These are phyloP conservation scores for Hypoxylon intermedium DNA, from an alignment of 495 filamentous ascomycete genomes.

Conservation along the genomic window DNA sequence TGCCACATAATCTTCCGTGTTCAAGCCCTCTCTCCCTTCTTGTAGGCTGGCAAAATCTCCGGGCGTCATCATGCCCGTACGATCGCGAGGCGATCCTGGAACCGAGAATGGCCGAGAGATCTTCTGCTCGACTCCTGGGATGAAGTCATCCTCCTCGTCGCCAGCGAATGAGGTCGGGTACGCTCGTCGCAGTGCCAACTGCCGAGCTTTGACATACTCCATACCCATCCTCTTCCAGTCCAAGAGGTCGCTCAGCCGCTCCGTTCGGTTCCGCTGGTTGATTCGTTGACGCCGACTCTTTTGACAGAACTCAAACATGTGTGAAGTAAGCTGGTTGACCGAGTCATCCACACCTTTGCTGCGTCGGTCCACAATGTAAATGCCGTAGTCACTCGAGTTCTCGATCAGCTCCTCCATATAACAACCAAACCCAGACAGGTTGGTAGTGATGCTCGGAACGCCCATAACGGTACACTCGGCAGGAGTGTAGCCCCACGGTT, in stretches of 20 bases:
- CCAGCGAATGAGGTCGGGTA: constrained; percentile 85
- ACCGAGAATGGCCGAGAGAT: constrained; percentile 91
- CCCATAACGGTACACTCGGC: constrained; percentile 99
- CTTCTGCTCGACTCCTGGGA: constrained; percentile 89
- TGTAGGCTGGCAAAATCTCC: constrained; percentile 96
- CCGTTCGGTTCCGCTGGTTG: constrained; percentile 98
- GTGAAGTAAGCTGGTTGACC: constrained; percentile 89
- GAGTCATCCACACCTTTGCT: constrained; percentile 96
- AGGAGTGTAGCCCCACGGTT: constrained; percentile 98
- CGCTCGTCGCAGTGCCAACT: constrained; percentile 88
- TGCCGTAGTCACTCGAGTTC: constrained; percentile 96
- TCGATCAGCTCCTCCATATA: constrained; percentile 99
- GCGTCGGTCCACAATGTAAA: constrained; percentile 97
- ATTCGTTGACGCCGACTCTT: constrained; percentile 96
- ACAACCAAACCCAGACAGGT: constrained; percentile 95
- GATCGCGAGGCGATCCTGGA: constrained; percentile 87
- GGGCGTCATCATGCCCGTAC: constrained; percentile 97
- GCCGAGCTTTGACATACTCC: constrained; percentile 98
- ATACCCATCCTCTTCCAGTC: constrained; percentile 99
- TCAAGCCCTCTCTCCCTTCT: constrained; percentile 90
- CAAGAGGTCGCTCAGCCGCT: constrained; percentile 89
- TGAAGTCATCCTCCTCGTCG: constrained; percentile 80
- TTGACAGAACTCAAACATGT: constrained; percentile 93
- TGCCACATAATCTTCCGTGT: constrained; percentile 95
- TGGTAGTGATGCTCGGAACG: constrained; percentile 97